Evolutionary conservation across 441 rosid genomes (phyloP), one percentile per base, ranked within the genome.

Genomic region (Arabidopsis lyrata): DNA sequence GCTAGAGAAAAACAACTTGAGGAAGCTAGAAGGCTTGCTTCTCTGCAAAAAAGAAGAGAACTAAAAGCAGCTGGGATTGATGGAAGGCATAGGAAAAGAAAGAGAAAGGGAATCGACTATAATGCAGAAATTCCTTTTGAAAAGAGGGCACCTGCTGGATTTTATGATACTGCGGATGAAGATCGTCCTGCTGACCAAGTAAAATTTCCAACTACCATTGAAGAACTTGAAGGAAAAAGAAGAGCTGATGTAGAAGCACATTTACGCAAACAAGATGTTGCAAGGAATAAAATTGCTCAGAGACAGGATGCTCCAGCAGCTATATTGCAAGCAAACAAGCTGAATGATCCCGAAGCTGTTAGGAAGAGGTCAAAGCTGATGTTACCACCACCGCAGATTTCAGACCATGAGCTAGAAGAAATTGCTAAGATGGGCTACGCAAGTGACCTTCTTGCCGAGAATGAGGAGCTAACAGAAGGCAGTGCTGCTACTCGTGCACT

Each of bases 341-440:
- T 95, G 76, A 95, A 95, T 86, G 99, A 95, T 81, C 97, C 98
- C 1, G 97, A 93, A 82, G 74, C 90, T 15, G 99, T 95, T 50
- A 88, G 98, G 87, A 95, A 88, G 84, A 88, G 97, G 77, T 91
- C 99, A 48, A 95, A 93, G 78, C 80, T 95, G 76, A 93, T 95
- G 97, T 91, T 95, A 54, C 99, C 99, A 63, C 88, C 94, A 56
- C 99, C 99, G 10, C 99, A 93, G 85, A 95, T 95, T 71, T 90
- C 99, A 6, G 93, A 95, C 77, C 90, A 86, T 34, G 99, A 95
- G 82, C 79, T 95, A 71, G 97, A 93, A 72, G 97, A 93, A 63
- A 95, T 95, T 81, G 98, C 98, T 54, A 95, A 91, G 88, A 91
- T 95, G 96, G 97, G 99, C 48, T 93, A 95, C 75, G 94, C 97